phyloP scores from a whole-genome alignment of 2,329 filamentous ascomycete genomes.

The Verticillium longisporum region DNA sequence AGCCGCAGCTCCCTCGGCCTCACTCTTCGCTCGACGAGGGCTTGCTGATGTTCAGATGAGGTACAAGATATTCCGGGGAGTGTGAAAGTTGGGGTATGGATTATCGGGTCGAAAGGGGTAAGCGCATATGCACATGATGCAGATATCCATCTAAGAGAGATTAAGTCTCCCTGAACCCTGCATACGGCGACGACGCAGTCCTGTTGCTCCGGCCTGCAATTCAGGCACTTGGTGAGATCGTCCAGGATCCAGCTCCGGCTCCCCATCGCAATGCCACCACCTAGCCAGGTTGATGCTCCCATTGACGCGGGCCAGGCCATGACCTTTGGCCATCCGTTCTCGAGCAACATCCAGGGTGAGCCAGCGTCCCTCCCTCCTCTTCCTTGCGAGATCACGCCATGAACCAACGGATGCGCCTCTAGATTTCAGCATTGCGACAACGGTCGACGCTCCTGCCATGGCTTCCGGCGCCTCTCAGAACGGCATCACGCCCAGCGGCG shows the following conservation, averaged over 20 bases:
- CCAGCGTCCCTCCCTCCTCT: not conserved
- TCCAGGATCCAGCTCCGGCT: not conserved
- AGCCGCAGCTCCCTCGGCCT: not conserved
- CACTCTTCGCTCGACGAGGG: not conserved
- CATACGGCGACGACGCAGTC: not conserved
- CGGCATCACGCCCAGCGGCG: constrained; percentile 11
- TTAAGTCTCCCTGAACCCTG: not conserved
- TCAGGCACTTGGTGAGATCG: not conserved
- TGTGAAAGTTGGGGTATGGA: not conserved
- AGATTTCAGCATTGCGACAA: not conserved
- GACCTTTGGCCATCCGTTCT: not conserved
- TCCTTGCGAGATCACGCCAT: not conserved
- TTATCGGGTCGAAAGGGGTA: not conserved
- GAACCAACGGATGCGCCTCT: not conserved
- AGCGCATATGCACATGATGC: not conserved
- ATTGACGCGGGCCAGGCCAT: not conserved
- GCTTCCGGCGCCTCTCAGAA: not conserved
- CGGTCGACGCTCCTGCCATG: not conserved
- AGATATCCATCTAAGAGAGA: not conserved
- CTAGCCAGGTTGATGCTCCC: not conserved
- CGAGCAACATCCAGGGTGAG: not conserved
- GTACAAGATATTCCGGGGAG: not conserved
- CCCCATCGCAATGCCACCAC: not conserved
- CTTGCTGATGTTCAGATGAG: not conserved
- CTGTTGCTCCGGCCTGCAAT: not conserved